Conservation (phyloP, 2,329 filamentous ascomycete genomes). For the Botryotinia narcissicola region DNA sequence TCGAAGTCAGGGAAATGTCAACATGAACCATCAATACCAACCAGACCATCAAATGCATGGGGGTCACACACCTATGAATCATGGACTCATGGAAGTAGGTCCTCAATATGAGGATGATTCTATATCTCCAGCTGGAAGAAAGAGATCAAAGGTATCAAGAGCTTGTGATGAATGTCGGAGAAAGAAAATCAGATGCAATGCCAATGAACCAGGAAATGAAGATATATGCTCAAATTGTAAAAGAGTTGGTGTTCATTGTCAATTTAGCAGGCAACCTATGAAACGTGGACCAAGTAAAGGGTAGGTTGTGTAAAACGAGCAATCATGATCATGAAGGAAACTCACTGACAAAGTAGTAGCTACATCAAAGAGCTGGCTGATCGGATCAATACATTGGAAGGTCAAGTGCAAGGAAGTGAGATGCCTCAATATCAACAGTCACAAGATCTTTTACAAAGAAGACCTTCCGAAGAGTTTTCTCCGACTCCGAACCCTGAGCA, state of each 20-base stretch:
- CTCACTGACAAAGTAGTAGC: slow-evolving; percentile 43
- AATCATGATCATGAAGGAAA: slow-evolving; percentile 16
- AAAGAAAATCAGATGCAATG: slow-evolving; percentile 89
- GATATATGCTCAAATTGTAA: slow-evolving; percentile 79
- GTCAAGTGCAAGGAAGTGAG: slow-evolving; percentile 57
- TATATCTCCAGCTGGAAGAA: slow-evolving; percentile 57
- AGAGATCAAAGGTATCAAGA: slow-evolving; percentile 81
- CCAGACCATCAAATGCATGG: slow-evolving; percentile 36
- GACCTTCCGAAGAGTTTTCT: slow-evolving; percentile 52
- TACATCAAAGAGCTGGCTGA: slow-evolving; percentile 93
- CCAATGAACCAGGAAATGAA: slow-evolving; percentile 68
- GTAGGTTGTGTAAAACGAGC: slow-evolving; percentile 44
- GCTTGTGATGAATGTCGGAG: slow-evolving; percentile 87
- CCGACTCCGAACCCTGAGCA: slow-evolving; percentile 47
- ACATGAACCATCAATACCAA: slow-evolving; percentile 35
- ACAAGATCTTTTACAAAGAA: slow-evolving; percentile 41
- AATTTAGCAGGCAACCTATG: slow-evolving; percentile 84
- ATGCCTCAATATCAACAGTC: slow-evolving; percentile 42
- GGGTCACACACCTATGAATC: slow-evolving; percentile 26
- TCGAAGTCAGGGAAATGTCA: slow-evolving; percentile 40
- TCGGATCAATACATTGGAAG: slow-evolving; percentile 77
- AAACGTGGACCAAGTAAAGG: slow-evolving; percentile 89
- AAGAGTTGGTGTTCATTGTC: slow-evolving; percentile 70
- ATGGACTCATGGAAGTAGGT: slow-evolving; percentile 40
- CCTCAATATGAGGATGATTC: slow-evolving; percentile 45